Evolutionary conservation across 352 stramenopile genomes (phyloP).

Genomic region (Thalassiosira exigua): DNA sequence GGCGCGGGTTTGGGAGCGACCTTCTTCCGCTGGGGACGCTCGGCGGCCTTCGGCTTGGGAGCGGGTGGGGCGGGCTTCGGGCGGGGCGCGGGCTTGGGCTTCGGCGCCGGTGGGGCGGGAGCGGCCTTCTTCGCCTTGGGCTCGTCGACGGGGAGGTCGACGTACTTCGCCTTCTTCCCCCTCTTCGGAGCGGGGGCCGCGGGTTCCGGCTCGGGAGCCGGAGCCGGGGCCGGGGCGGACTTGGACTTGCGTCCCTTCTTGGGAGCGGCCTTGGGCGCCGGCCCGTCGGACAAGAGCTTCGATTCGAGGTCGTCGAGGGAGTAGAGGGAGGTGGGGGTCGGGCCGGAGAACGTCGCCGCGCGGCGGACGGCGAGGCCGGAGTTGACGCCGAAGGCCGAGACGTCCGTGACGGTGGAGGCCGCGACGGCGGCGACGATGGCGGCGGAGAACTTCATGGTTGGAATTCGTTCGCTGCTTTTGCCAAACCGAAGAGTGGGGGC

Average conservation of each 20-base stretch:
- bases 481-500: not conserved
- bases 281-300: slow-evolving; percentile 48
- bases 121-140: slow-evolving; percentile 36
- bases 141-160: slow-evolving; percentile 16
- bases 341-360: no score
- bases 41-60: slow-evolving; percentile 29
- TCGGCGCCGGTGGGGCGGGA: slow-evolving; percentile 15
- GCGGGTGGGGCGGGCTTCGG: slow-evolving; percentile 42
- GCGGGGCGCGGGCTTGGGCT: slow-evolving; percentile 18
- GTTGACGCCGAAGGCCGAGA: slow-evolving; percentile 49
- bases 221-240: slow-evolving; percentile 22
- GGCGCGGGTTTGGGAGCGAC: slow-evolving; percentile 23
- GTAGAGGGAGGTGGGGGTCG: slow-evolving; percentile 13
- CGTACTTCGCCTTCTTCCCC: slow-evolving; percentile 34
- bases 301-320: slow-evolving; percentile 62
- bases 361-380: slow-evolving; percentile 30
- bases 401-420: slow-evolving; percentile 39
- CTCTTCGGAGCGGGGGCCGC: slow-evolving; percentile 20
- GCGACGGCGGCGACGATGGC: slow-evolving; percentile 47
- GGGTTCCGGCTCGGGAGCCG: slow-evolving; percentile 34
- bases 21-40: slow-evolving; percentile 28
- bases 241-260: slow-evolving; percentile 32
- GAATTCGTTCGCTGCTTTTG: no score
- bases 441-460: slow-evolving; percentile 64
- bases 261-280: slow-evolving; percentile 24